Base-by-base conservation (phyloP, 768 basidiomycete genomes). In the Leccinellum luteum region DNA sequence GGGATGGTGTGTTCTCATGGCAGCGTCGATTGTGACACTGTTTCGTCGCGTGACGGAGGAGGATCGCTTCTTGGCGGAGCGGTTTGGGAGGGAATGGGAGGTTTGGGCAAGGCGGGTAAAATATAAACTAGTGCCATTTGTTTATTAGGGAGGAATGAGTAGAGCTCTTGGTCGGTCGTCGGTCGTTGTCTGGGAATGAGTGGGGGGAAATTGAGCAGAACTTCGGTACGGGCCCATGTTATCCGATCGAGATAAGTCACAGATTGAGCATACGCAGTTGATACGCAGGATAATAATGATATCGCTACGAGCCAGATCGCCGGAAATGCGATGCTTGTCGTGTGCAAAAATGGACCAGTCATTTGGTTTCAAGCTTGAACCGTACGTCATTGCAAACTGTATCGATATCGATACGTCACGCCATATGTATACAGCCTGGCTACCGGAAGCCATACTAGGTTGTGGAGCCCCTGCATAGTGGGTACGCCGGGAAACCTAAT, bases 61-160 rank as follows among this genome's bases (percentile, higher is more conserved):
- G 34, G 66, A 71, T 14, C 15, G 23, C 21, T 62, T 57, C 45
- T 54, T 71, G 27, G 53, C 56, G 5, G 51, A 53, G 4, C 14
- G 38, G 9, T 68, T 69, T 41, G 63, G 66, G 2, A 45, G 23
- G 15, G 64, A 63, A 30, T 69, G 69, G 66, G 56, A 60, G 15
- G 17, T 10, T 9, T 69, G 67, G 62, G 64, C 63, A 6, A n/a
- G 25, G 32, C 50, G 51, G 13, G 63, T 64, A 7, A 55, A 23
- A 44, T 58, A 63, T 17, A 56, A 25, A 10, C 48, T 64, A 1
- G 28, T 63, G 0, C 62, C 60, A 2, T 57, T 38, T 6, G 14
- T 63, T 8, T 62, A 43, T 6, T 62, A 48, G 17, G 17, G 13
- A 32, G 17, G 30, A 17, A 32, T 10, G 7, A n/a, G n/a, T 34